These are phyloP conservation scores for Trichoderma sp. DNA, from an alignment of 2,329 filamentous ascomycete species.

Conservation along the genomic window DNA sequence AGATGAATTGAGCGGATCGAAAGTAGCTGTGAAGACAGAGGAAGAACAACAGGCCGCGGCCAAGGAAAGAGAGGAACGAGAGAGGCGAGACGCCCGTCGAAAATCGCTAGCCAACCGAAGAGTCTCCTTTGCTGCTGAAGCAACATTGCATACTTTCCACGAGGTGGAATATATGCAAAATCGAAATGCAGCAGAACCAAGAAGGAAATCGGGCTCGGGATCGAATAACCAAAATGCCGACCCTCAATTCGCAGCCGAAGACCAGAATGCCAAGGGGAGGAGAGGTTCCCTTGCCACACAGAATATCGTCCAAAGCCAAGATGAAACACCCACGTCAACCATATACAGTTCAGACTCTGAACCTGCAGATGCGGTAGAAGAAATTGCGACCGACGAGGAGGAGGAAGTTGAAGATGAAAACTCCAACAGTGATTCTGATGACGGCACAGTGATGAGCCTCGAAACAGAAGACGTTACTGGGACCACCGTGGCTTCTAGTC, in stretches of 20 bases:
- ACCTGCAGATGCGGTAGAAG: conserved; percentile 55
- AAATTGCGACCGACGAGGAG: conserved; percentile 56
- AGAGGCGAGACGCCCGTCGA: conserved; percentile 81
- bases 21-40: conserved; percentile 67
- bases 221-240: conserved; percentile 57
- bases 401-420: conserved; percentile 46
- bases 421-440: conserved; percentile 63
- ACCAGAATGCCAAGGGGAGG: conserved; percentile 62
- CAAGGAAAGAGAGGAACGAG: conserved; percentile 68
- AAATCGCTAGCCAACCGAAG: conserved; percentile 92
- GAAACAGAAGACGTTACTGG: conserved; percentile 77
- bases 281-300: conserved; percentile 58
- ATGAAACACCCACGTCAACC: conserved; percentile 73
- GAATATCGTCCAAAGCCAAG: conserved; percentile 63
- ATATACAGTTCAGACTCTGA: conserved; percentile 72
- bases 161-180: conserved; percentile 85
- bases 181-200: conserved; percentile 65
- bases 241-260: conserved; percentile 59
- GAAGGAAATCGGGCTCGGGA: conserved; percentile 69
- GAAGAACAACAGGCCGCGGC: conserved; percentile 71
- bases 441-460: conserved; percentile 79
- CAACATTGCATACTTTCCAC: conserved; percentile 95
- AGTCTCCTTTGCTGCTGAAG: conserved; percentile 96
- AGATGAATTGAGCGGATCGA: conserved; percentile 46
- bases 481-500: conserved; percentile 64